Evolutionary conservation across 2,329 filamentous ascomycete species (phyloP).

Genomic region (Purpureocillium takamizusanense): DNA sequence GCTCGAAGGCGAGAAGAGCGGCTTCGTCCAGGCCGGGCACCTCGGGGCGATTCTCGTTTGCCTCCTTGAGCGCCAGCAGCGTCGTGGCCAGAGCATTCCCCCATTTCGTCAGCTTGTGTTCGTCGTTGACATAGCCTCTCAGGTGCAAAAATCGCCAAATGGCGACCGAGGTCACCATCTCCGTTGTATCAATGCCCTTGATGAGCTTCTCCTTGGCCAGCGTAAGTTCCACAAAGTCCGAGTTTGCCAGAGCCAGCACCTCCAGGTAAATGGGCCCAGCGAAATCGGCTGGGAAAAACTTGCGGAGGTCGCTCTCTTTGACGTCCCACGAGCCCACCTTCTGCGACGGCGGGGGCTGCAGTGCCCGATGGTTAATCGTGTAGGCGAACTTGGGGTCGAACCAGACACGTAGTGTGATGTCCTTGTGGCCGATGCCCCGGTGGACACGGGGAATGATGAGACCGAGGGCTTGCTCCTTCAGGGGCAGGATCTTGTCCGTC

Average conservation of each 20-base stretch:
- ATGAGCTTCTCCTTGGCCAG: slow-evolving; percentile 49
- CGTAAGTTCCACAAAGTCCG: slow-evolving; percentile 61
- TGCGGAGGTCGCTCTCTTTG: slow-evolving; percentile 45
- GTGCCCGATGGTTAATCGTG: slow-evolving; percentile 53
- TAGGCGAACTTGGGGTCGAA: slow-evolving; percentile 63
- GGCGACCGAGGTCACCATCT: slow-evolving; percentile 63
- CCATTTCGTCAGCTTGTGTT: slow-evolving; percentile 76
- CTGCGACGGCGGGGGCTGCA: slow-evolving; percentile 37
- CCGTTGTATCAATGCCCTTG: slow-evolving; percentile 53
- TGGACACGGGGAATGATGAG: slow-evolving; percentile 73
- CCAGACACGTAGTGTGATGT: slow-evolving; percentile 74
- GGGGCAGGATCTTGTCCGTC: slow-evolving; percentile 60
- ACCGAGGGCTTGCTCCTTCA: slow-evolving; percentile 68
- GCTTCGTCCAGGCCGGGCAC: slow-evolving; percentile 59
- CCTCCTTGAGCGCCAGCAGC: slow-evolving; percentile 51
- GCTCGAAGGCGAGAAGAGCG: slow-evolving; percentile 74
- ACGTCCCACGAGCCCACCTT: slow-evolving; percentile 62
- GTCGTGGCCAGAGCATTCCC: slow-evolving; percentile 69
- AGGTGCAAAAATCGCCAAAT: slow-evolving; percentile 87
- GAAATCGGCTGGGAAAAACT: slow-evolving; percentile 34
- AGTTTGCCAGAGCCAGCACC: slow-evolving; percentile 58
- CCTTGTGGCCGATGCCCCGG: slow-evolving; percentile 73
- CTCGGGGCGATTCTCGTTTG: slow-evolving; percentile 32
- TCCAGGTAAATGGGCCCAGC: slow-evolving; percentile 41
- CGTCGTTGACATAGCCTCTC: slow-evolving; percentile 71